Evolutionary conservation across 371 early-diverging fungal species (phyloP).

Genomic region (Batrachochytrium dendrobatidis): DNA sequence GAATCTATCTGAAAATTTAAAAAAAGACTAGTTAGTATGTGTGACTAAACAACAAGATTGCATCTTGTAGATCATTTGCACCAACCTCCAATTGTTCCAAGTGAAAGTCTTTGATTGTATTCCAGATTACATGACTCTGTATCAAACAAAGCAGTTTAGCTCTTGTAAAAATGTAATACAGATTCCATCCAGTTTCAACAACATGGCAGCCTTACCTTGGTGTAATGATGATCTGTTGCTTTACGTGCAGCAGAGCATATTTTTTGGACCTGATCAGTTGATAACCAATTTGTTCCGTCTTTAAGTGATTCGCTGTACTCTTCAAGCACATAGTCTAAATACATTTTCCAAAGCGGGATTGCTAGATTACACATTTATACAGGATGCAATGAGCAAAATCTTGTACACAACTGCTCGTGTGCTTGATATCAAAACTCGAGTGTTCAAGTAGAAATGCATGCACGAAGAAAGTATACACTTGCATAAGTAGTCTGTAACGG

Average conservation of each 20-base stretch:
- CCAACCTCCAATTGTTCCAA: too few relatives aligned
- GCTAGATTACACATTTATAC: slow-evolving; percentile 24
- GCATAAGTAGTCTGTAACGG: slow-evolving; percentile 56
- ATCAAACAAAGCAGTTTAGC: slow-evolving; percentile 20
- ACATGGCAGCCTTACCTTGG: slow-evolving; percentile 24
- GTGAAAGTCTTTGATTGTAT: slow-evolving; percentile 48
- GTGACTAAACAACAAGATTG: too few relatives aligned
- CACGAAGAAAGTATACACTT: slow-evolving; percentile 15
- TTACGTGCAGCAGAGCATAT: slow-evolving; percentile 34
- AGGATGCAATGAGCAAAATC: not conserved
- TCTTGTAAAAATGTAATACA: too few relatives aligned
- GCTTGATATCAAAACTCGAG: too few relatives aligned
- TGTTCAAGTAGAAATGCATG: not conserved
- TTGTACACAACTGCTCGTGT: not conserved
- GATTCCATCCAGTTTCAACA: too few relatives aligned
- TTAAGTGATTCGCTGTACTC: slow-evolving; percentile 22
- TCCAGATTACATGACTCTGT: slow-evolving; percentile 55
- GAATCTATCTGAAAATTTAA: not conserved
- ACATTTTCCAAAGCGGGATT: slow-evolving; percentile 51
- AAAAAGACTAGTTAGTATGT: too few relatives aligned
- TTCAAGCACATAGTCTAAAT: slow-evolving; percentile 34
- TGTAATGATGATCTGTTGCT: slow-evolving; percentile 43
- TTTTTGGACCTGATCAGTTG: slow-evolving; percentile 31
- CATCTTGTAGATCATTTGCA: too few relatives aligned
- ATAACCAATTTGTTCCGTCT: slow-evolving; percentile 18